Evolutionary conservation across 169 alveolate species (phyloP), one percentile per base, ranked within the genome.

Genomic region (Babesia bigemina): DNA sequence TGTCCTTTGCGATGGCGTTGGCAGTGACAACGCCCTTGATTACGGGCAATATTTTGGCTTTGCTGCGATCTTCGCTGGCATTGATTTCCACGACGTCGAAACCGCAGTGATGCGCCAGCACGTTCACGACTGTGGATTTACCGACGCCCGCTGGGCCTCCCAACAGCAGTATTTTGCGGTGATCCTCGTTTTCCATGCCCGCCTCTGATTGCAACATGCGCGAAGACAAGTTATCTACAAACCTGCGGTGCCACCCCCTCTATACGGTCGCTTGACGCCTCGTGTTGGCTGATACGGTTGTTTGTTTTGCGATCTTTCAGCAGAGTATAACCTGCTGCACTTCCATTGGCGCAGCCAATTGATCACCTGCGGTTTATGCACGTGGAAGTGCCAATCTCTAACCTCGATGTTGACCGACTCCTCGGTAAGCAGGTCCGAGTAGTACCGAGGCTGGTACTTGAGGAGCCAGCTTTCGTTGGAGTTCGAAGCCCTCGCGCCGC

Each of bases 51-150:
- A 88, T 26, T 50, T 88, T 70, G 22, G 78, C 91, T 74, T 96
- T 96, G 71, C 95, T 95, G 77, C 99, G 88, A 55, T 94, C 97
- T 70, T 96, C 99, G 75, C 98, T 92, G 4, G 99, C 99, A 88
- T 98, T 98, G 67, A 97, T 92, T 84, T 96, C 99, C 24, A 95
- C 89, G 21, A 96, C 92, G 71, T 95, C 92, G 87, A 90, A 97
- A 24, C 98, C 97, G 55, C 95, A 91, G 76, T 93, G 90, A 63
- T 92, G 87, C 0, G 98, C 96, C 0, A 90, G 66, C 13, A 90
- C 92, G 71, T 84, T 70, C 11, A 90, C 87, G 55, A 90, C 57
- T 6, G 91, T 72, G 13, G 94, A 79, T 63, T 90, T 90, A 17
- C 94, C 94, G 19, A 86, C 88, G 1, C 94, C 94, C 55, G 94